Percentiles rank a stretch among this genome's conserved stretches.
phyloP scores from a whole-genome alignment of 176 grass and related monocot species.

The Cymbopogon citratus region DNA sequence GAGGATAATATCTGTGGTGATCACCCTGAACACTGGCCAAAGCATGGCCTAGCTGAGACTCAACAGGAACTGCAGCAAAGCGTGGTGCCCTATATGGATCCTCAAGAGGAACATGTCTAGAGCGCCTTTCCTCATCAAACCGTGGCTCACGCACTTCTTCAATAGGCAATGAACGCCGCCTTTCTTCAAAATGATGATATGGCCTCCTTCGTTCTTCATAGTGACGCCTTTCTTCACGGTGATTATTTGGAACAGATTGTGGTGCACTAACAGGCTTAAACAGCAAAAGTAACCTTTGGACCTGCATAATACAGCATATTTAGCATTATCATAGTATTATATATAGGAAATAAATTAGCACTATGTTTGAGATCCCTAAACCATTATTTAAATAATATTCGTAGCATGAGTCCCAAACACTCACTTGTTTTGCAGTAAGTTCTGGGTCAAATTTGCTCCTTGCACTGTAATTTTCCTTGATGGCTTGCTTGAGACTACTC shows the following conservation, averaged over 20 bases:
- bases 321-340: constrained; percentile 9
- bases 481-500: constrained; percentile 60
- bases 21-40: constrained; percentile 25
- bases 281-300: constrained; percentile 41
- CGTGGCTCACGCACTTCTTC: not conserved
- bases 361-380: not conserved
- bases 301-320: constrained; percentile 34
- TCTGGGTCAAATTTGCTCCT: constrained; percentile 53
- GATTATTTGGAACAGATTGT: constrained; percentile 13
- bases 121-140: constrained; percentile 30
- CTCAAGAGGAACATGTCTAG: constrained; percentile 34
- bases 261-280: constrained; percentile 36
- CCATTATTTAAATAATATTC: constrained; percentile 16
- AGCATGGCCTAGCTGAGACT: constrained; percentile 22
- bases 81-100: constrained; percentile 37
- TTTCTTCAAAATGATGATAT: constrained; percentile 29
- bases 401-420: not conserved
- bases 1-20: constrained; percentile 32
- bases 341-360: not conserved
- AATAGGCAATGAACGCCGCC: constrained; percentile 9
- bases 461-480: constrained; percentile 61
- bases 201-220: constrained; percentile 24
- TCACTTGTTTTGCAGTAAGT: constrained; percentile 62
- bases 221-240: constrained; percentile 15
- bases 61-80: constrained; percentile 29